phyloP scores from a whole-genome alignment of 768 basidiomycete genomes.

The Leucocoprinus leucothites region DNA sequence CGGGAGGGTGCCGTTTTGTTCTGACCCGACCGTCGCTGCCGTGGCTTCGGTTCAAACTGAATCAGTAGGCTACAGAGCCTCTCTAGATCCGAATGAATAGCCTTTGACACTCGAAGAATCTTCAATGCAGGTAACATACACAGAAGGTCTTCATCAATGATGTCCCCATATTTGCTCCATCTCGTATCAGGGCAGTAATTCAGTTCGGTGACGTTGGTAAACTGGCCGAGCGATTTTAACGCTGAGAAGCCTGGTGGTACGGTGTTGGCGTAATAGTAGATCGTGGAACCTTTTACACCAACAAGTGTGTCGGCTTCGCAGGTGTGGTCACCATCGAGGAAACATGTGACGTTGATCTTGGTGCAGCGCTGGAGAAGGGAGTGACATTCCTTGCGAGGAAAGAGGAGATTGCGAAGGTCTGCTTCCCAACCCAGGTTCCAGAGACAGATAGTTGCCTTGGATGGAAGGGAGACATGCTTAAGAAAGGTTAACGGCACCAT shows the following conservation, averaged over 20 bases:
- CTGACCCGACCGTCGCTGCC: neutral
- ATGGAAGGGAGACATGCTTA: neutral
- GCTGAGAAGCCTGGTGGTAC: conserved; percentile 4
- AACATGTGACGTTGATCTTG: conserved; percentile 10
- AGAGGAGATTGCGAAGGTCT: conserved; percentile 2
- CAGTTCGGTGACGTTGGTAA: conserved; percentile 8
- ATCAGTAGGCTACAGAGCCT: conserved; percentile 2
- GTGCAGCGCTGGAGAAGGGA: conserved; percentile 5
- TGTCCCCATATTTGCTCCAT: conserved; percentile 7
- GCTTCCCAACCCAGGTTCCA: conserved; percentile 12
- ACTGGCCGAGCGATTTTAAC: neutral
- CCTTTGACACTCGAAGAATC: conserved; percentile 7
- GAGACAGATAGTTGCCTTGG: conserved; percentile 6
- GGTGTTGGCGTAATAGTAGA: conserved; percentile 3
- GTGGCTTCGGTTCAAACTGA: neutral
- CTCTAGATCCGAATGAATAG: neutral
- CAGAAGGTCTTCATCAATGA: conserved; percentile 6
- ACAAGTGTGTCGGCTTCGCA: conserved; percentile 8
- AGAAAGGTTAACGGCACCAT: conserved; percentile 5
- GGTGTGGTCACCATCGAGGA: conserved; percentile 1
- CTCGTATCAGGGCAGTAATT: conserved; percentile 7
- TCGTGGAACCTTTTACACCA: conserved; percentile 4
- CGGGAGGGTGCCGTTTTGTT: neutral
- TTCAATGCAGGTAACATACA: conserved; percentile 3
- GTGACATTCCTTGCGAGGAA: neutral